These are phyloP conservation scores for Wickerhamiella alocasiicola DNA, from an alignment of 805 yeast genomes.

Conservation along the genomic window DNA sequence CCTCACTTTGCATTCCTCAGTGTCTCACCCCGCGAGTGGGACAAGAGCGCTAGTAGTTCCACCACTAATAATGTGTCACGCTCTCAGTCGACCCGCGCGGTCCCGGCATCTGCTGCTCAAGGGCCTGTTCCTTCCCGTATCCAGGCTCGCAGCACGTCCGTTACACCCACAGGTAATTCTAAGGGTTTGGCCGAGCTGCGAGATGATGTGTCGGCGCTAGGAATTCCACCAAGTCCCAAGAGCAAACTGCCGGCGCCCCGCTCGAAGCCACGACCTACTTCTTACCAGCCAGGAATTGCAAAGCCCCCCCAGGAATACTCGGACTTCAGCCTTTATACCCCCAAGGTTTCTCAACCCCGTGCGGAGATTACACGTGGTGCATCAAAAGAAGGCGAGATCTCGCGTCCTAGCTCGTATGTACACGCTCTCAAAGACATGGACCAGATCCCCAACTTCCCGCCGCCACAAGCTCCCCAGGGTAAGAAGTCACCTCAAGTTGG, in stretches of 20 bases:
- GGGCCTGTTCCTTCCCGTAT: slow-evolving; percentile 3
- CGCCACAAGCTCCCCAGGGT: slow-evolving; percentile 8
- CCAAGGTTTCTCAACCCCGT: slow-evolving; percentile 25
- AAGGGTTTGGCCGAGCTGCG: slow-evolving; percentile 5
- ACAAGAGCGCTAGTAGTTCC: slow-evolving; percentile 27
- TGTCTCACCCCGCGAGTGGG: slow-evolving; percentile 87
- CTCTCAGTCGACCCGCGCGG: slow-evolving; percentile 3
- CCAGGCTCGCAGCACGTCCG: slow-evolving; percentile 10
- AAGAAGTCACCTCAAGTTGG: background rate
- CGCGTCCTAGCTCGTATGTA: slow-evolving; percentile 23
- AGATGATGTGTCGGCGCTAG: slow-evolving; percentile 20
- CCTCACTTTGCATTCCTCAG: slow-evolving; percentile 72
- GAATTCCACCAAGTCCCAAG: slow-evolving; percentile 17
- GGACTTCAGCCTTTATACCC: slow-evolving; percentile 17
- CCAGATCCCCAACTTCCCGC: slow-evolving; percentile 10
- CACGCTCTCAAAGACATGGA: slow-evolving; percentile 12
- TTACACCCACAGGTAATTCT: background rate
- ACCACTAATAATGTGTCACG: slow-evolving; percentile 2
- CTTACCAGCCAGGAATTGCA: slow-evolving; percentile 26
- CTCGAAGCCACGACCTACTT: slow-evolving; percentile 29
- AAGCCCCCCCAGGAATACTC: slow-evolving; percentile 3
- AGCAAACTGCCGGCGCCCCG: slow-evolving; percentile 14
- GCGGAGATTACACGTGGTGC: slow-evolving; percentile 26
- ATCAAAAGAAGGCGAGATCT: slow-evolving; percentile 27
- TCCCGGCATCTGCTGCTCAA: slow-evolving; percentile 1